A percentile compares a stretch with the other conserved stretches of the same genome.
Conservation (phyloP, 2,329 filamentous ascomycete genomes). For the Fusarium citri region DNA sequence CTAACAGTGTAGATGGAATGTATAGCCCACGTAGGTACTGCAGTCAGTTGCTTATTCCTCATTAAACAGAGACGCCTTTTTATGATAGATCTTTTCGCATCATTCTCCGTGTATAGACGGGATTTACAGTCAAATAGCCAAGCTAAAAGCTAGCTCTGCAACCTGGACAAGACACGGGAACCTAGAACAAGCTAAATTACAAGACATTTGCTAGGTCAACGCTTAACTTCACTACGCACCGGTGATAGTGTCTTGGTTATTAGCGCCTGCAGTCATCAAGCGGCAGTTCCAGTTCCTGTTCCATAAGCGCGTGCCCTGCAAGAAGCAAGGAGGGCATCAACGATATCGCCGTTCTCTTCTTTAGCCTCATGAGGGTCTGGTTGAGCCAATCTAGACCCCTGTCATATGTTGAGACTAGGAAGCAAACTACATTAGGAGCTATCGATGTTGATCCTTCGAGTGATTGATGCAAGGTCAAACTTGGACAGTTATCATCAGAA, state of each 20-base stretch:
- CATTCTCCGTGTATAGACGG: not conserved
- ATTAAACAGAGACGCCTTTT: not conserved
- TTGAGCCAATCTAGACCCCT: slow-evolving; percentile 1
- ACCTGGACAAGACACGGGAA: slow-evolving; percentile 11
- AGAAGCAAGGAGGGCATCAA: slow-evolving; percentile 12
- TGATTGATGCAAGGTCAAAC: slow-evolving; percentile 8
- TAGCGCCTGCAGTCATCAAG: slow-evolving; percentile 21
- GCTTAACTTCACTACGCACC: not conserved
- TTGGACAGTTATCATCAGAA: not conserved
- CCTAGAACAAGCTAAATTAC: slow-evolving; percentile 9
- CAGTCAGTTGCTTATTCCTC: not conserved
- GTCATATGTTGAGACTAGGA: slow-evolving; percentile 8
- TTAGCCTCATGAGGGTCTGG: slow-evolving; percentile 1
- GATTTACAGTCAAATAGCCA: not conserved
- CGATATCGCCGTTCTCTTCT: not conserved
- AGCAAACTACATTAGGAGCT: slow-evolving; percentile 20
- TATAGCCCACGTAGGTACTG: not conserved
- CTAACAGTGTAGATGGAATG: not conserved
- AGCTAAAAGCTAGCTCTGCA: slow-evolving; percentile 10
- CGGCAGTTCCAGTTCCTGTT: slow-evolving; percentile 16
- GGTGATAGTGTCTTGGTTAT: slow-evolving; percentile 23
- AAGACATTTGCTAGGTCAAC: slow-evolving; percentile 4
- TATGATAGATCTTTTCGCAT: not conserved
- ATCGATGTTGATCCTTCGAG: slow-evolving; percentile 4
- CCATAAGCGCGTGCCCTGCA: slow-evolving; percentile 17